phyloP scores from a whole-genome alignment of 2,329 filamentous ascomycete species.

The Sporothrix brasiliensis region DNA sequence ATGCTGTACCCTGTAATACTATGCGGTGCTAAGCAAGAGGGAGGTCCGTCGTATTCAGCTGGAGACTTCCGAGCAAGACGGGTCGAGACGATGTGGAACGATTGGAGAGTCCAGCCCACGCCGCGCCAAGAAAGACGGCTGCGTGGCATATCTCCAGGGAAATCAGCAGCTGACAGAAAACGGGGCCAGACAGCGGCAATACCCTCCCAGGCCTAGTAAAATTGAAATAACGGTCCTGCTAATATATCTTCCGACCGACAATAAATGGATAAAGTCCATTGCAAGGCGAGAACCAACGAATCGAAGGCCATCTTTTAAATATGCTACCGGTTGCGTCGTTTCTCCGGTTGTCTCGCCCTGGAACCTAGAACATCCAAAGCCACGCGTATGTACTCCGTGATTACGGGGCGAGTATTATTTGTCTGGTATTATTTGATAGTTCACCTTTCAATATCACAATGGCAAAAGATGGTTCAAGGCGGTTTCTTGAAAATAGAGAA shows the following conservation, averaged over 20 bases:
- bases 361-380: background rate
- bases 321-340: background rate
- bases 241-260: background rate
- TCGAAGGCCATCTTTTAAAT: background rate
- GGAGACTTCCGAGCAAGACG: background rate
- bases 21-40: slow-evolving; percentile 1
- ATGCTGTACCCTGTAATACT: background rate
- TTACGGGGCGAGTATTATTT: too few relatives aligned
- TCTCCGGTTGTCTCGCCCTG: background rate
- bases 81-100: background rate
- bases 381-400: too few relatives aligned
- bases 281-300: background rate
- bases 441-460: too few relatives aligned
- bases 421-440: too few relatives aligned
- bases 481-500: background rate
- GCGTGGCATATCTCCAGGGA: background rate
- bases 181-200: background rate
- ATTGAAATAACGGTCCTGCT: background rate
- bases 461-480: too few relatives aligned
- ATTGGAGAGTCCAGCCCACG: too few relatives aligned
- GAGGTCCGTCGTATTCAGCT: background rate
- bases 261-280: background rate
- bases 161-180: background rate
- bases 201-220: background rate
- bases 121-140: background rate